Evolutionary conservation across 345 rosid genomes (phyloP).

Genomic region (Clarkia xantiana): DNA sequence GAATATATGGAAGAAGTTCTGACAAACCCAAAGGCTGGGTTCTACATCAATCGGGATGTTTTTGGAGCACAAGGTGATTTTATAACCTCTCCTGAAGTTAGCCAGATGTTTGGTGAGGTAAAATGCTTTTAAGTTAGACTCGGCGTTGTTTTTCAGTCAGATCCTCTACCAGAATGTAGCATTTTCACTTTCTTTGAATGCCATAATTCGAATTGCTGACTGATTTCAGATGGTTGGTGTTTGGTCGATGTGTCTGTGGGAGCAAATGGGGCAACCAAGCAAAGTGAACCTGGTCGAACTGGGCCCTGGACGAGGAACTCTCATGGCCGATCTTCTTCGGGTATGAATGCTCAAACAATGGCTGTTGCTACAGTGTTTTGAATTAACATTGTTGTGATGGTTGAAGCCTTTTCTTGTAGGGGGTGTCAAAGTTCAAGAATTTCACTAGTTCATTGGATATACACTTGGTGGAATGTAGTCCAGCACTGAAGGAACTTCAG

Average conservation of each 20-base stretch:
- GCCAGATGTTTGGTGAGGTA: conserved; percentile 97
- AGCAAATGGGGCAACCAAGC: conserved; percentile 80
- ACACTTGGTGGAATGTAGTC: conserved; percentile 89
- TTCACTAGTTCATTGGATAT: conserved; percentile 71
- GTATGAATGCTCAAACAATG: conserved; percentile 18
- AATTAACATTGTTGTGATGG: conserved; percentile 1
- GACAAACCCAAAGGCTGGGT: conserved; percentile 82
- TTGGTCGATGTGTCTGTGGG: conserved; percentile 91
- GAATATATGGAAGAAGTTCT: conserved; percentile 95
- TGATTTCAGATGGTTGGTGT: conserved; percentile 63
- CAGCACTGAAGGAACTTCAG: conserved; percentile 63
- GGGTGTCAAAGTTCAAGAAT: conserved; percentile 52
- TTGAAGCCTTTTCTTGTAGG: conserved; percentile 31
- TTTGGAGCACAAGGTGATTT: conserved; percentile 95
- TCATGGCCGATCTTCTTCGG: conserved; percentile 83
- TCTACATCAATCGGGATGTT: conserved; percentile 77
- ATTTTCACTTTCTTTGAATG: too few species aligned
- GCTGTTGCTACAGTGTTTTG: too few species aligned
- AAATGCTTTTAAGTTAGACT: too few species aligned
- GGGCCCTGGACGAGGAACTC: conserved; percentile 95
- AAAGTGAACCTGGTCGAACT: conserved; percentile 74
- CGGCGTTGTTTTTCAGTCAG: too few species aligned
- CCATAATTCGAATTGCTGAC: too few species aligned
- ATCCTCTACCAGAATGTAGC: too few species aligned
- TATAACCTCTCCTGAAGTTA: conserved; percentile 93